Base-by-base conservation (phyloP, 805 yeast species). In the Kuraishia hungarica region DNA sequence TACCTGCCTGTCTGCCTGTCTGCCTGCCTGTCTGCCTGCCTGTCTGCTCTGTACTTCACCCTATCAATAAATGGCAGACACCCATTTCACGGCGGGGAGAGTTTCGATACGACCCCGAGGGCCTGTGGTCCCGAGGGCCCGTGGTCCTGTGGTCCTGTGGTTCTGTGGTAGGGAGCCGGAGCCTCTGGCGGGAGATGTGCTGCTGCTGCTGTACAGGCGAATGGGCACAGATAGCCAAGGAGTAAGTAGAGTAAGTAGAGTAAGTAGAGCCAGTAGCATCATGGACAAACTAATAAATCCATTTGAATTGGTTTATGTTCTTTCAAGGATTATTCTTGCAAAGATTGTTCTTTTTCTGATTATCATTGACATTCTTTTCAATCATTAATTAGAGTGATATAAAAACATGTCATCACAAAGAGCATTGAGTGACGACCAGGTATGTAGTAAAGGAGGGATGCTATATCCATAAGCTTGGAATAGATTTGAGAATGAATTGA, bases 361-460 rank as follows among this genome's bases (percentile, higher is more conserved):
- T 13, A 8, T 17, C 43, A 35, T 35, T 35, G n/a, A 26, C 29
- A 26, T 26, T 26, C n/a, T 35, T 35, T 35, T 35, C 15, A 13
- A 35, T 35, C 43, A 35, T 35, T 15, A 7, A 28, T 15, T 3
- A 35, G 5, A 35, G 10, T 26, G 10, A 6, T 26, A 26, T 26
- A 22, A 4, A 49, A 49, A 28, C 17, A 52, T 52, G 54, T 52
- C 54, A 20, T 52, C 54, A n/a, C 35, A 46, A 15, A 64, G 60
- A 26, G 67, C 71, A 52, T 67, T 77, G 54, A 75, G 79, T 49
- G 81, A 77, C 60, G 78, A 73, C 61, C 80, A 77, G 69, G 81
- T 76, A 68, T 47, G 80, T 74, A 26, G 28, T 23, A 15, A 23
- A 50, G 21, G 48, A n/a, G 21, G 48, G 21, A 20, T 13, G 15